These are phyloP conservation scores for Adansonia madagascariensis DNA, from an alignment of 441 rosid species.

Conservation along the genomic window DNA sequence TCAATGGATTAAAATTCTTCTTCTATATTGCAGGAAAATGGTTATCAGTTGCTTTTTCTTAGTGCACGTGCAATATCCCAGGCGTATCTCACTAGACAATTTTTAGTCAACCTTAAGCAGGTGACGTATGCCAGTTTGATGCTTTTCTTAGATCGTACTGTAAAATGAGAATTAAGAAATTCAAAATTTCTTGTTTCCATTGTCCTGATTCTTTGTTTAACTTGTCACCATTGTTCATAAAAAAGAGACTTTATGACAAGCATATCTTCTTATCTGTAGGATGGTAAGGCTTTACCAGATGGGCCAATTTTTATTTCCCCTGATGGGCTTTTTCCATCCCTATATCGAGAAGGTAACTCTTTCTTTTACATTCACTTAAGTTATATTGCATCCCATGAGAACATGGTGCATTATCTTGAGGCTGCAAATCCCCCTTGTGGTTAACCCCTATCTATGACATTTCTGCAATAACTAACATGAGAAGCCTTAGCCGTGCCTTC, in stretches of 20 bases:
- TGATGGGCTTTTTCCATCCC: conserved; percentile 93
- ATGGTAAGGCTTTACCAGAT: conserved; percentile 92
- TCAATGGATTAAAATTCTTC: not conserved
- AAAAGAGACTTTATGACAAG: conserved; percentile 1
- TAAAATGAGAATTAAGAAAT: conserved; percentile 7
- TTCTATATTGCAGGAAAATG: conserved; percentile 77
- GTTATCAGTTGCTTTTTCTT: conserved; percentile 89
- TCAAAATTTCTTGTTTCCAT: not conserved
- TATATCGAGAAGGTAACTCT: conserved; percentile 84
- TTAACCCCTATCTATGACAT: conserved; percentile 11
- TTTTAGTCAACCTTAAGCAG: conserved; percentile 90
- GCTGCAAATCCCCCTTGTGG: not conserved
- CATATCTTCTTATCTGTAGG: conserved; percentile 48
- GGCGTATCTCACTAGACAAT: conserved; percentile 83
- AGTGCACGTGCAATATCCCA: conserved; percentile 98
- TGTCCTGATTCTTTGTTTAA: not conserved
- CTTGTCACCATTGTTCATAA: not conserved
- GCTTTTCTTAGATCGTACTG: conserved; percentile 21
- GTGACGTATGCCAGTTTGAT: conserved; percentile 39
- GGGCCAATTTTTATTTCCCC: conserved; percentile 98
- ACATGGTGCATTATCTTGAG: conserved; percentile 2
- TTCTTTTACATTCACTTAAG: too few species aligned
- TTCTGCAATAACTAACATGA: conserved; percentile 5
- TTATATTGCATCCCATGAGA: not conserved
- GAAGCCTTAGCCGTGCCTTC: not conserved